Conservation (phyloP, 176 grass and related monocot genomes). For the Leersia perrieri region DNA sequence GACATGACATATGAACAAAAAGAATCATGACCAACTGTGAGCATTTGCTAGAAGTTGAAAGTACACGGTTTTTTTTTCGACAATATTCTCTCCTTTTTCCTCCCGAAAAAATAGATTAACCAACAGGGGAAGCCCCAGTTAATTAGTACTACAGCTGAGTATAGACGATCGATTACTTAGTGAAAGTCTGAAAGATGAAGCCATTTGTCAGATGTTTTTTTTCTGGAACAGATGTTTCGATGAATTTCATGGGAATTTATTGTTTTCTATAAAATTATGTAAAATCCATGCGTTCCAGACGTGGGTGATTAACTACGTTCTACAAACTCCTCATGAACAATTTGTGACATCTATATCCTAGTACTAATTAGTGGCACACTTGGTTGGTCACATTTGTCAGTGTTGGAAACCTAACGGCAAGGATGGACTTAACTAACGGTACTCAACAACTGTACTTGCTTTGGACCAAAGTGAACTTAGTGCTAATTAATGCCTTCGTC, state of each 20-base stretch:
- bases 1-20: neutral
- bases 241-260: no score
- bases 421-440: conserved; percentile 6
- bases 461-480: conserved; percentile 22
- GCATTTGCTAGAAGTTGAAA: neutral
- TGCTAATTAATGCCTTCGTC: neutral
- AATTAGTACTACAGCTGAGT: neutral
- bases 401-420: neutral
- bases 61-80: neutral
- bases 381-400: neutral
- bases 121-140: neutral
- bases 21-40: neutral
- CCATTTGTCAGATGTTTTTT: neutral
- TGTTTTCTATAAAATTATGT: no score
- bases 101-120: neutral
- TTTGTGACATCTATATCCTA: no score
- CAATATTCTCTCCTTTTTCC: neutral
- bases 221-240: no score
- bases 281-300: no score
- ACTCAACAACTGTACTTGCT: conserved; percentile 13
- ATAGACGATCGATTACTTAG: neutral
- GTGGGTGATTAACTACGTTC: neutral
- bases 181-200: neutral
- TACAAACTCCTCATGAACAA: neutral
- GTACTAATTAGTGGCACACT: neutral